phyloP scores from a whole-genome alignment of 2,329 filamentous ascomycete species.

The Gnomoniopsis smithogilvyi region DNA sequence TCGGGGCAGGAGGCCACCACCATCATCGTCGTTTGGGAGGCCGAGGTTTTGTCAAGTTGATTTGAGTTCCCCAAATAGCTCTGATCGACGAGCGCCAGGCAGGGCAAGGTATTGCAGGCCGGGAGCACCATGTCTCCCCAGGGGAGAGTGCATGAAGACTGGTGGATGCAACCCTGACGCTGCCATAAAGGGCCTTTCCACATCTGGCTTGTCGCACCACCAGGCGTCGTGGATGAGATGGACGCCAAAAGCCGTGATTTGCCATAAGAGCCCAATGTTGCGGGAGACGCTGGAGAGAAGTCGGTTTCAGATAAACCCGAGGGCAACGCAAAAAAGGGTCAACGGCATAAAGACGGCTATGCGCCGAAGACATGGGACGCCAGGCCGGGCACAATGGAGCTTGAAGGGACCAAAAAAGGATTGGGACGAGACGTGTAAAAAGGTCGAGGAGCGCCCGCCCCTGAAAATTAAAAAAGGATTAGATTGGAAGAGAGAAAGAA shows the following conservation, averaged over 20 bases:
- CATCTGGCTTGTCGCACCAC: background rate
- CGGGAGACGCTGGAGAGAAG: background rate
- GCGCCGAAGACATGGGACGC: background rate
- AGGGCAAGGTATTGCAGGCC: too few relatives aligned
- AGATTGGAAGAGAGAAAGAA: too few relatives aligned
- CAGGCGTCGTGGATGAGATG: background rate
- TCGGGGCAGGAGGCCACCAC: background rate
- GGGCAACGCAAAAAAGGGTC: background rate
- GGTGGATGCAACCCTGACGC: constrained; percentile 6
- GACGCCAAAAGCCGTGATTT: background rate
- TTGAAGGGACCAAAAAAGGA: too few relatives aligned
- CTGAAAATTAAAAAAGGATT: background rate
- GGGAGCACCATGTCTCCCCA: background rate
- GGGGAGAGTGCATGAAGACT: background rate
- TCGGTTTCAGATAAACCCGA: background rate
- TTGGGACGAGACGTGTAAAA: background rate
- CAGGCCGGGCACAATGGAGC: too few relatives aligned
- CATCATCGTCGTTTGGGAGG: background rate
- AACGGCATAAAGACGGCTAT: background rate
- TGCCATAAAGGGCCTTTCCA: background rate
- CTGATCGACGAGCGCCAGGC: too few relatives aligned
- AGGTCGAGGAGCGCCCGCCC: background rate
- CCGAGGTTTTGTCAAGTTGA: background rate
- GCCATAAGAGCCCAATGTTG: background rate
- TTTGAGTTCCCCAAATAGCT: background rate